Base-by-base conservation (phyloP, 352 stramenopile species). In the Pythium phragmiticola region DNA sequence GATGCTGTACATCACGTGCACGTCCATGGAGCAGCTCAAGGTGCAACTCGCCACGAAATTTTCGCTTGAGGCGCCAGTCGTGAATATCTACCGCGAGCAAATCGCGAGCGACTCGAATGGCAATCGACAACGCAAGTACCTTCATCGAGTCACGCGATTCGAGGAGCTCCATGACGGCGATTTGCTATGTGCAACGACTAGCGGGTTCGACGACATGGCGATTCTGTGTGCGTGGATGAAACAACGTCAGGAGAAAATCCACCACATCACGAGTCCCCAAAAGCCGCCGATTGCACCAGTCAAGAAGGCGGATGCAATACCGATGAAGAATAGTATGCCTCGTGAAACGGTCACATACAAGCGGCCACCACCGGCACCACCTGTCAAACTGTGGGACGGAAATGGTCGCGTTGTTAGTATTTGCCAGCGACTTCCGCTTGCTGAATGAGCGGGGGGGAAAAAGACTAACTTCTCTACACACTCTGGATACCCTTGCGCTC, bases 181-280 rank as follows among this genome's bases (percentile, higher is more conserved):
- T 37, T 65, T 74, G 8, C 58, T 92, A 2, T 92, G 81, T 45
- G 70, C 77, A 42, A 92, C 82, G 0, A 77, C 72, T 19, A 71
- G 85, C 26, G 55, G 76, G 12, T 87, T 88, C 63, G 77, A 92
- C 45, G 82, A 92, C 28, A 92, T 89, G 75, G 71, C 66, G 21
- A 86, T 92, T 26, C 57, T 89, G 23, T 89, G 80, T 28, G 63
- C 77, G 16, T 90, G 80, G 82, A 84, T 89, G 51, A 78, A 82
- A 19, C 59, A 72, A 11, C 64, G 77, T 13, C 76, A 88, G 56
- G 58, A 68, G n/a, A 37, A 67, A 12, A 78, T 8, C 58, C 78
- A 49, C 52, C 52, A 30, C 73, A 75, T 37, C 57, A 77, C 26
- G 41, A 53, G 34, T 28, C 23, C 49, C 7, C 42, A n/a, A 41